Evolutionary conservation across 176 grass and related monocot species (phyloP), one percentile per base, ranked within the genome.

Genomic region (Poa annua): DNA sequence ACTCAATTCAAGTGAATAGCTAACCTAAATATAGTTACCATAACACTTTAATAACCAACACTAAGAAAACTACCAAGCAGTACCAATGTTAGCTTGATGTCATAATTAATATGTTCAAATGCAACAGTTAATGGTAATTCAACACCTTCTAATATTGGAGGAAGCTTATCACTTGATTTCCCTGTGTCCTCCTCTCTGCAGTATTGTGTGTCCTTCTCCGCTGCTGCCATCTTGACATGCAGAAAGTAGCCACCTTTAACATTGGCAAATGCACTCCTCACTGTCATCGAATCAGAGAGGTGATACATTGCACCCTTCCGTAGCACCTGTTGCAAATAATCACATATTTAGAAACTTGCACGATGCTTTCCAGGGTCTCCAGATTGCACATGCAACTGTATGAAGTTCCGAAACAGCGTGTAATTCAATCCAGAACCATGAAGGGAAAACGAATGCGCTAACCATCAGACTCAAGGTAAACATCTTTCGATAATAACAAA

Each of bases 231-330:
- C 60, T 94, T 91, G n/a, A 88, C 84, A 71, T 97, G 86, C 35
- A 94, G 88, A 90, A 91, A 91, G 73, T 75, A 81, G 20, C 59
- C 78, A 57, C 52, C 45, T 45, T 89, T 94, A 19, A 79, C 65
- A 77, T 76, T 83, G 59, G 71, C 20, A 50, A 89, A 88, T 48
- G 79, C 75, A 59, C 84, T 79, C 6, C 4, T 83, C 61, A 97
- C 65, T 74, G 60, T 67, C 91, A 96, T 88, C 11, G 83, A 93
- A 80, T 93, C 83, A 29, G 87, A 88, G 59, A 99, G 83, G 77
- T 85, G 80, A 82, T 90, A 99, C 72, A 96, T 69, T 59, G 41
- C 42, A 47, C 89, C 89, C 83, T 71, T 88, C 26, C 51, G 68
- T 57, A 39, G 62, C 48, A 89, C 89, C 96, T 99, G 88, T 15